These are phyloP conservation scores for Colletotrichum sojae DNA, from an alignment of 2,329 filamentous ascomycete genomes.

Conservation along the genomic window DNA sequence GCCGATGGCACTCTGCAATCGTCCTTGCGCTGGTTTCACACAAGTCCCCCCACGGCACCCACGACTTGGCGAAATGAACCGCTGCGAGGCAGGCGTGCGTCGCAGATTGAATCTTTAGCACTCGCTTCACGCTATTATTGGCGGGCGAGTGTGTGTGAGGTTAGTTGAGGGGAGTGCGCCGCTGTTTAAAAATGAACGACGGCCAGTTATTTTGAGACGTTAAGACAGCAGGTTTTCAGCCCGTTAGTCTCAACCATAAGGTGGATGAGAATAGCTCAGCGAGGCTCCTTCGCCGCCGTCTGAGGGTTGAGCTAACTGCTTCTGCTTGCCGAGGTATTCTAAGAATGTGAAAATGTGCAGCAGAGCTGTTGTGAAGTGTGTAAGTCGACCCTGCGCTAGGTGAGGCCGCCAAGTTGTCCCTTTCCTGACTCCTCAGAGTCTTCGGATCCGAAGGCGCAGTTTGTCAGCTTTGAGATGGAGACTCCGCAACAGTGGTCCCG, in stretches of 20 bases:
- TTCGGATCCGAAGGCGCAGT: neutral
- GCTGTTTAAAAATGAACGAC: slow-evolving; percentile 7
- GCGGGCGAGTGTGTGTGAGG: neutral
- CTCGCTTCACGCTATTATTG: neutral
- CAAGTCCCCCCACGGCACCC: slow-evolving; percentile 4
- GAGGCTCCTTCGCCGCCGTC: no score
- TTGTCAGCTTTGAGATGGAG: neutral
- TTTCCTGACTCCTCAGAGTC: no score
- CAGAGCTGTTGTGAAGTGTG: no score
- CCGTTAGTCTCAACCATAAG: neutral
- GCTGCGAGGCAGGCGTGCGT: slow-evolving; percentile 10
- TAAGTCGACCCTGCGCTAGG: no score
- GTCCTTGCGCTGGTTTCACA: slow-evolving; percentile 23
- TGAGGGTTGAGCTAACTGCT: no score
- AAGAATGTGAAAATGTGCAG: no score
- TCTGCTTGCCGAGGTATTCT: no score
- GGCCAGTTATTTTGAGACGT: slow-evolving; percentile 10
- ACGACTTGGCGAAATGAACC: slow-evolving; percentile 27
- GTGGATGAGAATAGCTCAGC: neutral
- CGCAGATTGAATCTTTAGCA: slow-evolving; percentile 8
- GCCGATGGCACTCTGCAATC: slow-evolving; percentile 21
- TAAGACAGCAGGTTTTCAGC: neutral
- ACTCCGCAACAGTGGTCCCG: neutral
- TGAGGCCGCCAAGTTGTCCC: no score
- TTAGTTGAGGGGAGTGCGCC: neutral